Evolutionary conservation across 495 filamentous ascomycete species (phyloP), one percentile per base, ranked within the genome.

Genomic region (Neurospora sp.): DNA sequence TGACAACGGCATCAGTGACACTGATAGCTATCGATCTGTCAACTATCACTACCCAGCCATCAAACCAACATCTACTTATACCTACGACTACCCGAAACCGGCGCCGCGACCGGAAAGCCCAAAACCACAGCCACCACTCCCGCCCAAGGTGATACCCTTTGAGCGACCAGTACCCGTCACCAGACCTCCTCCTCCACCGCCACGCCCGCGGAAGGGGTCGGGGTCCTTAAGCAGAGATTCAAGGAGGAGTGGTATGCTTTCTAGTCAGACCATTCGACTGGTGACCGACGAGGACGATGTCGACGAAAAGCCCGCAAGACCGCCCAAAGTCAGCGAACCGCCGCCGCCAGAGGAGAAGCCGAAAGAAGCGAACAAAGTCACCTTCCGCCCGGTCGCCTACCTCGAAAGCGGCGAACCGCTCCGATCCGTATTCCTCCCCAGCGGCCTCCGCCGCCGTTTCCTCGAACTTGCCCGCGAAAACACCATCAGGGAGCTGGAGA

Each of bases 401-500:
- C 88, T 97, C 17, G 96, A 99, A 78, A 95, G 92, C 74, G 94
- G 94, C 16, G 88, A 88, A 3, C 91, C 94, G 22, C 85, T 99
- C 17, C 91, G 96, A 40, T 92, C 94, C 0, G 84, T 99, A 69
- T 97, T 98, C 79, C 86, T 99, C 9, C 94, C 96, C 1, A 84
- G 89, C 3, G 81, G 87, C 7, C 87, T 99, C 3, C 93, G 96
- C 10, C 75, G 80, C 3, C 80, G 81, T 16, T 99, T 99, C 80
- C 84, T 98, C 12, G 76, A 83, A 3, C 78, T 92, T 20, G 96
- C 94, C 4, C 80, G 85, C 0, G 79, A 88, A 17, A 98, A 98
- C 78, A 98, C 96, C 0, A 82, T 81, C 35, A 84, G 82, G 8
- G 97, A 96, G 70, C 86, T 98, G 17, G 96, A 99, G 82, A 98